Base-by-base conservation (phyloP, 108 stramenopile genomes). In the Fragilaria crotonensis region DNA sequence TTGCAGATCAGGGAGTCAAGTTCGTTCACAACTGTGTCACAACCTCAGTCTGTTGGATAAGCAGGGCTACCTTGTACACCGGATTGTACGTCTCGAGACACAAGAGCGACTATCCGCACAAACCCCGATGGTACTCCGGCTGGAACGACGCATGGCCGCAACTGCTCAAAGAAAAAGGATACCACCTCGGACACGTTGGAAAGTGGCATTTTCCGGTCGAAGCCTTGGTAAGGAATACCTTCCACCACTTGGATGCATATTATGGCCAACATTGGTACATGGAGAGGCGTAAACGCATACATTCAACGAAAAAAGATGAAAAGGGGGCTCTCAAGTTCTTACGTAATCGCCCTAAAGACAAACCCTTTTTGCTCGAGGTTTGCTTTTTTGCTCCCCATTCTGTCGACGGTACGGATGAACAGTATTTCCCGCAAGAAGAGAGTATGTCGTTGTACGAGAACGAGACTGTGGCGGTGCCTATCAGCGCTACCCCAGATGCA, bases 21-120 rank as follows among this genome's bases (percentile, higher is more conserved):
- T 91, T 91, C 45, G 66, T 74, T 2, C 80, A 83, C 57, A 87
- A 91, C 51, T 84, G 83, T 58, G 90, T 91, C 29, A 91, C 90
- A 44, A 91, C 90, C 9, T 70, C 73, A 45, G 72, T 91, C 9
- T 91, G 90, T 48, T 86, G 84, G 90, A 77, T 85, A 2, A 76
- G 73, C 17, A 51, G 90, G 4, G 85, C 81, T 45, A 87, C 90
- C 3, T 60, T 91, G 7, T 68, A 67, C 55, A 87, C 83, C 0
- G 90, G 90, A 19, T 62, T 69, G 33, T 87, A 87, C 57, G 48
- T 76, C 5, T 63, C 74, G 25, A 63, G 82, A 18, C 90, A 91
- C 70, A 46, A 59, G 19, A 70, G 30, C 30, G 3, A 17, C 5
- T 5, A 30, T 9, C 5, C 25, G 2, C 21, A 50, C 20, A 21